Evolutionary conservation across 139 green algal genomes (phyloP), one percentile per base, ranked within the genome.

Genomic region (Pleodorina starrii): DNA sequence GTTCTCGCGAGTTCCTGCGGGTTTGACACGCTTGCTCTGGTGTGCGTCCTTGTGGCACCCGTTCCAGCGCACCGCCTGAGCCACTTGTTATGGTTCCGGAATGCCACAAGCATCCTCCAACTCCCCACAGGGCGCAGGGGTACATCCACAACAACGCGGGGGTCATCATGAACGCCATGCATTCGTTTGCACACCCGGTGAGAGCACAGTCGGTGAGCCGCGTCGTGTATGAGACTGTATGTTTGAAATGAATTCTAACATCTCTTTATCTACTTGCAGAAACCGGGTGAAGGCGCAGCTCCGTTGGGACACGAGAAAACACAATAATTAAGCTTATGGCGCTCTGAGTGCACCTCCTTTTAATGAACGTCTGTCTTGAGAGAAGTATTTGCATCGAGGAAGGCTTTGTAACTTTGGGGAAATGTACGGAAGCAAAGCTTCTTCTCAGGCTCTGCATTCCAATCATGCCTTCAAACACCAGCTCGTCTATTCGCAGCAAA

Each of bases 121-220:
- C n/a, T n/a, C n/a, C n/a, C n/a, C n/a, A 5, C 82, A 88, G 82
- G 44, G 82, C 66, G 0, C 66, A 88, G 21, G 82, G 82, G 0
- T 88, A 88, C 38, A 1, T 88, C 0, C 66, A 79, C 1, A 88
- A 88, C 66, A 82, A 89, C 29, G 50, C 84, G 2, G 84, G 69
- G 0, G 50, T 23, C 1, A 59, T 89, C 5, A 2, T 89, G 1
- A 35, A 89, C 10, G 17, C 23, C 0, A 68, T 89, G 0, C 19
- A 10, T 0, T 73, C 84, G 0, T 82, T 83, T 35, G 54, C 54
- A 25, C 74, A 48, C 10, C n/a, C n/a, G n/a, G n/a, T n/a, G n/a
- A n/a, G n/a, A n/a, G n/a, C n/a, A n/a, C 69, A 89, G 69, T 29
- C 74, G 82, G 82, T 88, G 25, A 21, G 80, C 5, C 21, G 42